A percentile compares a stretch with the other conserved stretches of the same genome.
These are phyloP conservation scores for Plasmodium relictum DNA, from an alignment of 169 alveolate species.

Conservation along the genomic window DNA sequence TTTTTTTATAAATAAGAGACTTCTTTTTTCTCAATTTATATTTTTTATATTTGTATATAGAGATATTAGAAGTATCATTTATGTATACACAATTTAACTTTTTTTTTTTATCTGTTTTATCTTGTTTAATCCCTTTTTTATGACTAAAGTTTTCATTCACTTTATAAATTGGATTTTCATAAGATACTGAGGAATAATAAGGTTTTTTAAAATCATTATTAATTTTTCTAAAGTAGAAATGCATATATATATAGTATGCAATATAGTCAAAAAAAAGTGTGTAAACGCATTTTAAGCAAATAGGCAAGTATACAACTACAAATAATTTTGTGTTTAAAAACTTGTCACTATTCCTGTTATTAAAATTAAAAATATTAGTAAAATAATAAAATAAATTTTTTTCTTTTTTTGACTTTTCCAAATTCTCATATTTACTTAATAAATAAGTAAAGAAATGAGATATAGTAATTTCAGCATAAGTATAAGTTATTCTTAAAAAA, in stretches of 20 bases:
- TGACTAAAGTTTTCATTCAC: background rate
- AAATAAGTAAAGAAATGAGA: slow-evolving; percentile 72
- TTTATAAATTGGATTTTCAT: slow-evolving; percentile 23
- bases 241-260: slow-evolving; percentile 72
- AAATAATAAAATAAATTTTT: slow-evolving; percentile 71
- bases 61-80: slow-evolving; percentile 7
- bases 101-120: slow-evolving; percentile 29
- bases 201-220: slow-evolving; percentile 33
- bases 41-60: slow-evolving; percentile 27
- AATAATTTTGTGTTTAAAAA: slow-evolving; percentile 68
- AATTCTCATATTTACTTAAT: slow-evolving; percentile 63
- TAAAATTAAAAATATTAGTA: slow-evolving; percentile 66
- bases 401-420: slow-evolving; percentile 39
- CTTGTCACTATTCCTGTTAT: slow-evolving; percentile 47
- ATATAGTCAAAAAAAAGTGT: slow-evolving; percentile 76
- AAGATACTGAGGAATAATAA: slow-evolving; percentile 39
- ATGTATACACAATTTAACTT: background rate
- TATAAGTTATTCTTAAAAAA: slow-evolving; percentile 76
- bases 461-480: slow-evolving; percentile 76
- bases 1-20: background rate
- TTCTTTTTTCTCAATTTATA: slow-evolving; percentile 28
- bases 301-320: slow-evolving; percentile 69
- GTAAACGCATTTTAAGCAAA: slow-evolving; percentile 74
- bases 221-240: slow-evolving; percentile 57
- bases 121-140: background rate